Percentiles rank a stretch among this genome's conserved stretches.
These are phyloP conservation scores for Tuber umbilicatum DNA, from an alignment of 495 filamentous ascomycete genomes.

Conservation along the genomic window DNA sequence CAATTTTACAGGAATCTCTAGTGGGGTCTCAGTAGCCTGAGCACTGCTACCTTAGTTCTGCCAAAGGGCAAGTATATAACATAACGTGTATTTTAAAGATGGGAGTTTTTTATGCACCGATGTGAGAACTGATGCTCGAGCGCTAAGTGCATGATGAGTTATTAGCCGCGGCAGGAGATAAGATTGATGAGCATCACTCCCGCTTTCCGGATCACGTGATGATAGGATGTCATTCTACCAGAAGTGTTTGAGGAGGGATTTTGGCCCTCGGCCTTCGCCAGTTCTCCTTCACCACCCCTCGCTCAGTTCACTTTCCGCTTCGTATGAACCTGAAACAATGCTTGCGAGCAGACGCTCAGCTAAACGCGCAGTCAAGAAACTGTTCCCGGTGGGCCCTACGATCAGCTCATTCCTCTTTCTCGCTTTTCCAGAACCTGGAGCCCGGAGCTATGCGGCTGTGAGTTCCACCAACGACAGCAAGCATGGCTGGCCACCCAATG, in stretches of 20 bases:
- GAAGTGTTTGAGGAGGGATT: background rate
- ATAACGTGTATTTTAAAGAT: background rate
- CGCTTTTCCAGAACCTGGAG: slow-evolving; percentile 1
- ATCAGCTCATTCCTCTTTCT: background rate
- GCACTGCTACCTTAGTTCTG: background rate
- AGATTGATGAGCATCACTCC: background rate
- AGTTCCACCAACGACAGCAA: slow-evolving; percentile 32
- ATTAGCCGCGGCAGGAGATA: background rate
- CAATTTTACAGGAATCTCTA: background rate
- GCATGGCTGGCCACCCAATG: slow-evolving; percentile 45
- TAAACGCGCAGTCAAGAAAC: slow-evolving; percentile 13
- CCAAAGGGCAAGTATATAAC: background rate
- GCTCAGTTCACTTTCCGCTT: background rate
- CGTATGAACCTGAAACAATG: slow-evolving; percentile 27
- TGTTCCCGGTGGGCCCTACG: slow-evolving; percentile 1
- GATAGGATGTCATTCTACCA: background rate
- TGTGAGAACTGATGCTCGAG: background rate
- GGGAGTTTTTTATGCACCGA: background rate
- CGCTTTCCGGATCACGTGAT: background rate
- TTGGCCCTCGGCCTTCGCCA: background rate
- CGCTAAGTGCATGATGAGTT: background rate
- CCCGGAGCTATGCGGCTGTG: slow-evolving; percentile 22
- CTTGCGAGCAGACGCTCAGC: slow-evolving; percentile 27
- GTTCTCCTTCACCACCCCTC: slow-evolving; percentile 5
- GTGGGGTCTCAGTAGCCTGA: background rate